Conservation (phyloP, 495 filamentous ascomycete species). For the Trichoderma orchidacearum region DNA sequence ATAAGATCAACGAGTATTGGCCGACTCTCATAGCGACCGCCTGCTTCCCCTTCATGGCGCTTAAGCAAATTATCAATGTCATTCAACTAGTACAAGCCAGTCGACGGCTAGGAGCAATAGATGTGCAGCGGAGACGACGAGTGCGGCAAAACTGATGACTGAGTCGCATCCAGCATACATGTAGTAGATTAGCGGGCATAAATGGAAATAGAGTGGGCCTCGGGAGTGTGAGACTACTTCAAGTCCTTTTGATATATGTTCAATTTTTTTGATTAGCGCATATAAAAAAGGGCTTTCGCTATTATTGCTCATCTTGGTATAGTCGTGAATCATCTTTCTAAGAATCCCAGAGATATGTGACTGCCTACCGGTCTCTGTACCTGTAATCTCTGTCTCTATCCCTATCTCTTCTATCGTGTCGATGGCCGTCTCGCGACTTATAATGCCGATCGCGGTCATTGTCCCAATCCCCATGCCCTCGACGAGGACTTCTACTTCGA, state of each 20-base stretch:
- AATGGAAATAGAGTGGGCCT: no score
- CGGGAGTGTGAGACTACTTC: no score
- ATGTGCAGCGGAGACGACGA: neutral
- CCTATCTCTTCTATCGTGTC: constrained; percentile 10
- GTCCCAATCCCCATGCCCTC: constrained; percentile 10
- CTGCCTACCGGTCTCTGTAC: constrained; percentile 1
- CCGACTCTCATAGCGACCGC: neutral
- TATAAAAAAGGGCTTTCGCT: no score
- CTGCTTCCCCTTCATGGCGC: neutral
- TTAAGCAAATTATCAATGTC: neutral
- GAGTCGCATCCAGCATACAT: no score
- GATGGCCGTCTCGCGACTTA: constrained; percentile 5
- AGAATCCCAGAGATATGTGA: no score
- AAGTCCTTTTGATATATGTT: no score
- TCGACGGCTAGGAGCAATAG: neutral
- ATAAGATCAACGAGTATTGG: neutral
- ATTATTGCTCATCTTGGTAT: no score
- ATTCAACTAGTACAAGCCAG: neutral
- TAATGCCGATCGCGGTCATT: constrained; percentile 7
- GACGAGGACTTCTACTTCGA: neutral
- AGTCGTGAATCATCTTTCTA: no score
- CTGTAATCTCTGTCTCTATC: constrained; percentile 4
- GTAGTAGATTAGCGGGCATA: no score
- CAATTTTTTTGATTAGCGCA: no score
- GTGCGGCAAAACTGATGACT: neutral